Evolutionary conservation across 169 alveolate species (phyloP).

Genomic region (Hammondia hammondi): DNA sequence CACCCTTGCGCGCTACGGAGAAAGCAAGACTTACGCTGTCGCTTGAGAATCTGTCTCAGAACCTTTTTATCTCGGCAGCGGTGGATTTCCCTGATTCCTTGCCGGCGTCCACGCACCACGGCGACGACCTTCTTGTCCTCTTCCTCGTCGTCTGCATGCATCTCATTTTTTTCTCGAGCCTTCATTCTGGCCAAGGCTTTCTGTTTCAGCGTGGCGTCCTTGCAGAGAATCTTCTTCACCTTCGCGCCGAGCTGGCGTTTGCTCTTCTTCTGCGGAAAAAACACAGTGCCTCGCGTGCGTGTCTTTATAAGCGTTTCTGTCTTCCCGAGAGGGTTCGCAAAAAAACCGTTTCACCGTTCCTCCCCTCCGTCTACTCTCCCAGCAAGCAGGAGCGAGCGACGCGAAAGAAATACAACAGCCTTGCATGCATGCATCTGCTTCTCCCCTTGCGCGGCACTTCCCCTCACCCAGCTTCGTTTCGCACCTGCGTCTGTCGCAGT

Average conservation of each 20-base stretch:
- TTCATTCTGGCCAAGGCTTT: not conserved
- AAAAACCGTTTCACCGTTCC: too few relatives aligned
- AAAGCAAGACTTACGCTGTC: not conserved
- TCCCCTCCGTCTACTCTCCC: too few relatives aligned
- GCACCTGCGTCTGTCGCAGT: too few relatives aligned
- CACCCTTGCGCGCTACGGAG: too few relatives aligned
- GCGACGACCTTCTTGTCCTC: not conserved
- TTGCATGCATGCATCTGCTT: too few relatives aligned
- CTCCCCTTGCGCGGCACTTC: too few relatives aligned
- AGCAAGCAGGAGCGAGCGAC: too few relatives aligned
- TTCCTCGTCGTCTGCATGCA: not conserved
- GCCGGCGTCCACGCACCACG: not conserved
- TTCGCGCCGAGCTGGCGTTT: not conserved
- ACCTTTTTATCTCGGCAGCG: constrained; percentile 10
- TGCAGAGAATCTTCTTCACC: constrained; percentile 32
- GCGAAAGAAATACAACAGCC: too few relatives aligned
- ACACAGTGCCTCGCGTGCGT: not conserved
- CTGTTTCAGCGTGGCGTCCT: constrained; percentile 5
- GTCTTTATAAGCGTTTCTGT: too few relatives aligned
- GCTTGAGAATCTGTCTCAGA: not conserved
- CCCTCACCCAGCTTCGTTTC: too few relatives aligned
- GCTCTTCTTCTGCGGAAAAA: not conserved
- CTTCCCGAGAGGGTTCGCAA: too few relatives aligned
- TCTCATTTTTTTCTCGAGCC: not conserved
- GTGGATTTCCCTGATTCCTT: constrained; percentile 13